Evolutionary conservation across 2,329 filamentous ascomycete species (phyloP), one percentile per base, ranked within the genome.

Genomic region (Calonectria henricotiae): DNA sequence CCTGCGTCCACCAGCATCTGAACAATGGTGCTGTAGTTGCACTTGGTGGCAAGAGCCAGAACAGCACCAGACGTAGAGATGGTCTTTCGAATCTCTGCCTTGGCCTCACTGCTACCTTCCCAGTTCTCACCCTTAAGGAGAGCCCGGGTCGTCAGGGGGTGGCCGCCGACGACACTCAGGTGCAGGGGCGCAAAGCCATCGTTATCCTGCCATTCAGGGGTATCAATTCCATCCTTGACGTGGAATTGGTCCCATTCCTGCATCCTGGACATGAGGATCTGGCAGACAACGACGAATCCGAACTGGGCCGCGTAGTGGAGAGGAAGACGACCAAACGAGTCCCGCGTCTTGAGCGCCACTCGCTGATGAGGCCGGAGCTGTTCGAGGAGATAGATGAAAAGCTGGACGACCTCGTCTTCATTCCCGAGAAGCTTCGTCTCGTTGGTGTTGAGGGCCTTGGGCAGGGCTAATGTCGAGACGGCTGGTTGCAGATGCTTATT

Each of bases 261-360:
- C 91, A 99, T 95, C 77, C 93, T 92, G 73, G 92, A 91, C 84
- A 98, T 95, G 74, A 98, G 89, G 27, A 95, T 88, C 79, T 97
- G 89, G 79, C 94, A 98, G 11, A 98, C 92, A n/a, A 94, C 90
- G 4, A 96, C 93, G 76, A 98, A 95, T 2, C 96, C 96, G 79
- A 97, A 98, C 80, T 98, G 95, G 0, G 96, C 96, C 3, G 95
- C 95, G 79, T 98, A 98, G 80, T 98, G 96, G 12, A 98, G 86
- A 1, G 96, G 95, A 15, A 96, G 88, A 5, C 96, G 92, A 3
- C 94, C 95, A 70, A 96, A 93, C 0, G 91, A 88, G 82, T 98
- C 96, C 69, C 88, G 90, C 13, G 89, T 89, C 61, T 88, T 85
- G 12, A 98, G 85, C 0, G 92, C 92, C 13, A 80, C 74, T 12